phyloP scores from a whole-genome alignment of 1,139 yeast genomes.

The Hyphopichia burtonii region DNA sequence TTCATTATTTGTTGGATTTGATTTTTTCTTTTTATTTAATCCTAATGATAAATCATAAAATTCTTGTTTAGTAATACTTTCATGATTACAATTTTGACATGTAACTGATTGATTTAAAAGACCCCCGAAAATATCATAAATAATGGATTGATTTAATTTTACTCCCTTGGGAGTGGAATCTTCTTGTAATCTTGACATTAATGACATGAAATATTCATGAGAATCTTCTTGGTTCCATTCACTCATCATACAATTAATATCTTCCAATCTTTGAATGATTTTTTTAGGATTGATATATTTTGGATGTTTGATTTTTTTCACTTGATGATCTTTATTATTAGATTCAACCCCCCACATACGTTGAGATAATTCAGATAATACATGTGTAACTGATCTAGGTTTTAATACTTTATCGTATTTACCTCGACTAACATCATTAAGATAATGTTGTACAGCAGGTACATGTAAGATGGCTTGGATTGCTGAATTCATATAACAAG shows the following conservation, averaged over 20 bases:
- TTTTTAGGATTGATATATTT: constrained; percentile 70
- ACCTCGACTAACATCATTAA: constrained; percentile 60
- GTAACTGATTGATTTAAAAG: constrained; percentile 78
- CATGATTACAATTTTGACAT: constrained; percentile 75
- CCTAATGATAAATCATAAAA: constrained; percentile 88
- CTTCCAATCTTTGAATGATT: constrained; percentile 70
- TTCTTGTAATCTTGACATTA: constrained; percentile 84
- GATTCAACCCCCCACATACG: constrained; percentile 59
- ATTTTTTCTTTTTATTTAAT: constrained; percentile 42
- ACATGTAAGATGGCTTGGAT: constrained; percentile 86
- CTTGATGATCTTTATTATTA: constrained; percentile 19
- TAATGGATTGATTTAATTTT: constrained; percentile 75
- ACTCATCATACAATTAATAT: constrained; percentile 93
- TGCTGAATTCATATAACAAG: constrained; percentile 95
- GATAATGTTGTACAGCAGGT: constrained; percentile 86
- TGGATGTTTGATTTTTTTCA: constrained; percentile 12
- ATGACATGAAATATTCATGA: constrained; percentile 93
- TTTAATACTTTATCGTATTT: constrained; percentile 46
- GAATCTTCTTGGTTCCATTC: constrained; percentile 98
- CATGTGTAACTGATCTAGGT: constrained; percentile 64
- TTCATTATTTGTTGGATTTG: constrained; percentile 8
- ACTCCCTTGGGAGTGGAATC: constrained; percentile 87
- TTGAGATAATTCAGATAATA: constrained; percentile 67
- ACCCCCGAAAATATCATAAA: constrained; percentile 95
- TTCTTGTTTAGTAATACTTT: constrained; percentile 90